phyloP scores from a whole-genome alignment of 2,329 filamentous ascomycete species.

The Talaromyces sp. region DNA sequence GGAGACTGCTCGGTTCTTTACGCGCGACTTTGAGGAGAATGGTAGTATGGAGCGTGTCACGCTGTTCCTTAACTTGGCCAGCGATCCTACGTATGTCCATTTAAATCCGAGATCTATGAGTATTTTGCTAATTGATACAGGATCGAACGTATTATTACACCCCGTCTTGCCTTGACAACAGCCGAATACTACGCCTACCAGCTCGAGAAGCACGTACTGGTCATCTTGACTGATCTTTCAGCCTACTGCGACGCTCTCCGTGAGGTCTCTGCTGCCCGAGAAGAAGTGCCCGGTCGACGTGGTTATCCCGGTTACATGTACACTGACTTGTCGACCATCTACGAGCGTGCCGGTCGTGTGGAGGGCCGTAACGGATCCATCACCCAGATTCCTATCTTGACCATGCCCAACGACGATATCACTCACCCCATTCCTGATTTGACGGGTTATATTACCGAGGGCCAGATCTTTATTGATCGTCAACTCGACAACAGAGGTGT shows the following conservation, averaged over 20 bases:
- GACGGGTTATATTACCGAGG: slow-evolving; percentile 98
- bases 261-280: slow-evolving; percentile 95
- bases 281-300: slow-evolving; percentile 98
- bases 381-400: slow-evolving; percentile 97
- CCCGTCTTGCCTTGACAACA: slow-evolving; percentile 94
- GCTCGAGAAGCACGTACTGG: slow-evolving; percentile 98
- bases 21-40: slow-evolving; percentile 97
- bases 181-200: slow-evolving; percentile 99
- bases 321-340: slow-evolving; percentile 99
- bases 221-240: slow-evolving; percentile 96
- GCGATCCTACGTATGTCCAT: slow-evolving; percentile 85
- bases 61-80: slow-evolving; percentile 97
- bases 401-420: slow-evolving; percentile 99
- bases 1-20: slow-evolving; percentile 98
- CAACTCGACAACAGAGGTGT: slow-evolving; percentile 92
- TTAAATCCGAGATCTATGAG: not conserved
- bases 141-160: slow-evolving; percentile 99
- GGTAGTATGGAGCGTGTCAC: slow-evolving; percentile 96
- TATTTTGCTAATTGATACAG: slow-evolving; percentile 45
- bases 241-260: slow-evolving; percentile 98
- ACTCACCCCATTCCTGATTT: slow-evolving; percentile 98
- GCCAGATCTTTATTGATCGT: slow-evolving; percentile 96
- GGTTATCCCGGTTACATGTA: slow-evolving; percentile 99
- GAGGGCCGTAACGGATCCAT: slow-evolving; percentile 96
- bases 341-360: slow-evolving; percentile 98